Evolutionary conservation across 495 filamentous ascomycete species (phyloP), one percentile per base, ranked within the genome.

Genomic region (Tuber umbilicatum): DNA sequence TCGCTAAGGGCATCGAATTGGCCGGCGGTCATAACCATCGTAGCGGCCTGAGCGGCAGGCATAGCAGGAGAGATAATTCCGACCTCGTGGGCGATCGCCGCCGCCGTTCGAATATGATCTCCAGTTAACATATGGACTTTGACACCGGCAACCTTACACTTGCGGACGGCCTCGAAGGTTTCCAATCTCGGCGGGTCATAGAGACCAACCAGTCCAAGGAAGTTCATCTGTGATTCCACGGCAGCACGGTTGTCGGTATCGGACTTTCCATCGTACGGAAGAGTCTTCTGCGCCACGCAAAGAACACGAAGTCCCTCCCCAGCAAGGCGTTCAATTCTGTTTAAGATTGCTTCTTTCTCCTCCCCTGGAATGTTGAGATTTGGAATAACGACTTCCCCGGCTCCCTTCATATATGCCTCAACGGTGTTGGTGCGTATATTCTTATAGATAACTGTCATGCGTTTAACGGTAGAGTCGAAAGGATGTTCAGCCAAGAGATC

Each of bases 161-260:
- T 80, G 35, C 81, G 74, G 42, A 90, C 86, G 1, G 88, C 85
- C 5, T 84, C 85, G 2, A 87, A 87, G 35, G 90, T 89, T 79
- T 92, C 91, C 2, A 87, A 84, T 27, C 91, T 87, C 55, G 92
- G 91, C 27, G 92, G 92, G 78, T 94, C 91, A 72, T 91, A 91
- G 5, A 92, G 86, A 71, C 91, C 90, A 73, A 91, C 88, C 31
- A 93, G 85, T 31, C 92, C 92, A 31, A 88, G 85, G 79, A 92
- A 90, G 16, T 83, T 83, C 60, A 93, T 84, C 19, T 88, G 84
- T 14, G 84, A 85, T 80, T 92, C 91, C 35, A 91, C 86, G 45
- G 86, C 82, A 31, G 81, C 75, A 35, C 87, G 86, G 27, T 85
- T 78, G 47, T 76, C 74, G 31, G 85, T 74, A 55, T 78, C 74